A percentile compares a stretch with the other conserved stretches of the same genome.
phyloP scores from a whole-genome alignment of 2,329 filamentous ascomycete species.

The Thyridium curvatum region DNA sequence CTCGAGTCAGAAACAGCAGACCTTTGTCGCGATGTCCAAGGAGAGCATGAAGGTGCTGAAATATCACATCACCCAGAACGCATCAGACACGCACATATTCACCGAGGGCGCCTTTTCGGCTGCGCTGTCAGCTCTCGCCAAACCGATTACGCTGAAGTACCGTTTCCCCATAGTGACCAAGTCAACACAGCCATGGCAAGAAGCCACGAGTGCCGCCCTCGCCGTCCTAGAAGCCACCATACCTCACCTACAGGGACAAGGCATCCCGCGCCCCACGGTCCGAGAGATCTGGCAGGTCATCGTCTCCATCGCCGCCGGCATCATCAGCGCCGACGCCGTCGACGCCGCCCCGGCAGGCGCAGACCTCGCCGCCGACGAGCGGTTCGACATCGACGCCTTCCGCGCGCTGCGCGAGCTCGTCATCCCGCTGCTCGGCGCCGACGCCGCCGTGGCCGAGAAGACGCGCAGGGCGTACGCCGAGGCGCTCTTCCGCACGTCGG shows the following conservation, averaged over 20 bases:
- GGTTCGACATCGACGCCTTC: slow-evolving; percentile 76
- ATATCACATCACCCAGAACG: slow-evolving; percentile 51
- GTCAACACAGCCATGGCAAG: slow-evolving; percentile 68
- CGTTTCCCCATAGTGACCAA: slow-evolving; percentile 66
- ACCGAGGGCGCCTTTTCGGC: slow-evolving; percentile 58
- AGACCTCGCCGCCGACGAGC: slow-evolving; percentile 61
- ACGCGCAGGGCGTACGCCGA: slow-evolving; percentile 65
- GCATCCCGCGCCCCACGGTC: slow-evolving; percentile 36
- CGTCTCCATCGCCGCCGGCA: slow-evolving; percentile 59
- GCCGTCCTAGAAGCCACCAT: slow-evolving; percentile 62
- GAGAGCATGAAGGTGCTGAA: slow-evolving; percentile 68
- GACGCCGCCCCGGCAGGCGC: slow-evolving; percentile 36
- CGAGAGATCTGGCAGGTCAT: slow-evolving; percentile 66
- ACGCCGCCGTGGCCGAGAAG: slow-evolving; percentile 54
- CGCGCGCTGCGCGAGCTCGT: slow-evolving; percentile 62
- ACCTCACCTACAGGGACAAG: slow-evolving; percentile 46
- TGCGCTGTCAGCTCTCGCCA: slow-evolving; percentile 60
- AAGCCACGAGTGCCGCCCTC: slow-evolving; percentile 66
- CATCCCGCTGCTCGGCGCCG: slow-evolving; percentile 64
- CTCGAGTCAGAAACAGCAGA: slow-evolving; percentile 50
- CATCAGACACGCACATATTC: slow-evolving; percentile 62
- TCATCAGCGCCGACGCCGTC: slow-evolving; percentile 58
- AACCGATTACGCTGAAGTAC: slow-evolving; percentile 75
- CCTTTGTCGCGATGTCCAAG: slow-evolving; percentile 86
- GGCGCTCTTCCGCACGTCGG: slow-evolving; percentile 73